These are phyloP conservation scores for Metschnikowia henanensis DNA, from an alignment of 805 yeast genomes.

Conservation along the genomic window DNA sequence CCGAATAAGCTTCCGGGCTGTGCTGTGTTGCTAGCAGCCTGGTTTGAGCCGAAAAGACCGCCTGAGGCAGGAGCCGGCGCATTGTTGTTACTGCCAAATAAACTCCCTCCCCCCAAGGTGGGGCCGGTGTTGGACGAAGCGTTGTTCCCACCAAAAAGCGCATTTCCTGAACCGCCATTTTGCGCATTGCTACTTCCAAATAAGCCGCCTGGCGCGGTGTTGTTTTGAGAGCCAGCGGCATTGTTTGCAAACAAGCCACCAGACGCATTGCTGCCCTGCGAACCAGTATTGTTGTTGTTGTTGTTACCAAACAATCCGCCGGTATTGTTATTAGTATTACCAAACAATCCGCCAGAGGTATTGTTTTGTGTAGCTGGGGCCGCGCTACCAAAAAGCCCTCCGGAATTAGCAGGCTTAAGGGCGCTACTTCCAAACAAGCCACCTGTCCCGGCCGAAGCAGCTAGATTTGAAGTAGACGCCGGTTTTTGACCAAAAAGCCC, in stretches of 20 bases:
- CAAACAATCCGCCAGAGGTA: slow-evolving; percentile 1
- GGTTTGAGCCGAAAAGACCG: slow-evolving; percentile 37
- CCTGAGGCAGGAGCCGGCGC: slow-evolving; percentile 19
- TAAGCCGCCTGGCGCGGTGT: slow-evolving; percentile 11
- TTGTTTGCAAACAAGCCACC: slow-evolving; percentile 16
- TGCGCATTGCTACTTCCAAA: slow-evolving; percentile 12
- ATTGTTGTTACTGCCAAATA: slow-evolving; percentile 22
- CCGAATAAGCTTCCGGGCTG: slow-evolving; percentile 13
- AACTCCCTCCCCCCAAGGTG: slow-evolving; percentile 11
- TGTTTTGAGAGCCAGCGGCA: slow-evolving; percentile 7
- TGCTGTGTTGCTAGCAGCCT: slow-evolving; percentile 14
- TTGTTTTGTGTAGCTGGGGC: background rate
- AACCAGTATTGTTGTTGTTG: too few relatives aligned
- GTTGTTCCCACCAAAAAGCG: slow-evolving; percentile 9
- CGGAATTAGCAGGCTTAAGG: background rate
- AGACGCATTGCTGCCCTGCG: background rate
- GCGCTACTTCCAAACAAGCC: slow-evolving; percentile 15
- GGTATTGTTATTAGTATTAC: background rate
- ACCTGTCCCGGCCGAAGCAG: slow-evolving; percentile 5
- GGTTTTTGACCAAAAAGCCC: slow-evolving; percentile 16
- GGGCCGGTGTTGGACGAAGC: background rate
- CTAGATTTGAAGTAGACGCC: slow-evolving; percentile 4
- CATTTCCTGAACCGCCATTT: background rate
- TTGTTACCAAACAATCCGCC: slow-evolving; percentile 2
- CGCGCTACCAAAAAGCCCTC: slow-evolving; percentile 1